These are phyloP conservation scores for Sanghuangporus baumii DNA, from an alignment of 1,284 basidiomycete genomes.

Conservation along the genomic window DNA sequence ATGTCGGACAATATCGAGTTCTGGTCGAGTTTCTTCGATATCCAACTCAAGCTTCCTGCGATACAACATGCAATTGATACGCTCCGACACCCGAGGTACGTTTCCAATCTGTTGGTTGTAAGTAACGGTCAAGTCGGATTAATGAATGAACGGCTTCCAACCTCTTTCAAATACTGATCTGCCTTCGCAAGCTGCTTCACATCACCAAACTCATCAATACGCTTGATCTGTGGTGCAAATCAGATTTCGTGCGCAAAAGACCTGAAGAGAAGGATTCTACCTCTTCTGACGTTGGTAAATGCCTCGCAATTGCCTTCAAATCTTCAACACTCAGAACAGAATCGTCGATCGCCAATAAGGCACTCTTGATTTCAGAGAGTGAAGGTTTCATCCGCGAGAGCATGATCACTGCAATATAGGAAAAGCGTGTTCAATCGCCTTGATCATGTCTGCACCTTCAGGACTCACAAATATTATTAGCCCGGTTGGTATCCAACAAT, in stretches of 20 bases:
- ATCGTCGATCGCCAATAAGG: conserved; percentile 70
- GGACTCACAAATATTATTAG: conserved; percentile 72
- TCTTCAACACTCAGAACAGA: conserved; percentile 60
- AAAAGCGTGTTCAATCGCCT: background rate
- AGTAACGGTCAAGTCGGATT: background rate
- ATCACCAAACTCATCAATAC: conserved; percentile 64
- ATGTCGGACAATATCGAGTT: conserved; percentile 70
- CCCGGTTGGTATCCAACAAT: conserved; percentile 74
- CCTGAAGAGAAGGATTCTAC: conserved; percentile 31
- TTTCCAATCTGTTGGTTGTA: conserved; percentile 55
- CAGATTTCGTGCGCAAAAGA: background rate
- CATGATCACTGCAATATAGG: conserved; percentile 62
- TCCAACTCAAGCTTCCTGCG: conserved; percentile 77
- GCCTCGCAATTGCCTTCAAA: conserved; percentile 65
- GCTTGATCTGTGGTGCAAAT: conserved; percentile 39
- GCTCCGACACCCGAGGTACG: conserved; percentile 69
- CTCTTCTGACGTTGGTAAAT: conserved; percentile 75
- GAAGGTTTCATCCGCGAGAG: conserved; percentile 67
- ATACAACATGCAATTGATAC: conserved; percentile 80
- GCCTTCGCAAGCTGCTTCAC: conserved; percentile 71
- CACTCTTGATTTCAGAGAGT: conserved; percentile 57
- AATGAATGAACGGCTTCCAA: conserved; percentile 26
- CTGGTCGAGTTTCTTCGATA: conserved; percentile 79
- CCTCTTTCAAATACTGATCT: conserved; percentile 81
- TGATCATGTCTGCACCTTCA: background rate